A percentile compares a stretch with the other conserved stretches of the same genome.
phyloP scores from a whole-genome alignment of 1,139 yeast genomes.

The Diutina siamensis region DNA sequence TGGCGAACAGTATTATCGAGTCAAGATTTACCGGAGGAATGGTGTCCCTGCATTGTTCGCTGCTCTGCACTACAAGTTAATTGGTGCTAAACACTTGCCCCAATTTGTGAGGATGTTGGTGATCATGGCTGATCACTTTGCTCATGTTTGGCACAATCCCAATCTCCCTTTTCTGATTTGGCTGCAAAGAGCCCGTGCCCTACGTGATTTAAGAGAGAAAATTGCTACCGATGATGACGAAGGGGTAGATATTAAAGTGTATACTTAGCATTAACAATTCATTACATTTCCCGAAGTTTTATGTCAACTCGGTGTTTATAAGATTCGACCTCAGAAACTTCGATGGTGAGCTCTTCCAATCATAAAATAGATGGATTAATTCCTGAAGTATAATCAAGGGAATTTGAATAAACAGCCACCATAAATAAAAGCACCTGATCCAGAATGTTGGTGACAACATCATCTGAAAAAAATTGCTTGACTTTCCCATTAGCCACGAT shows the following conservation, averaged over 20 bases:
- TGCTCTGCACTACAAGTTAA: conserved; percentile 61
- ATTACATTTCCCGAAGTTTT: too few species aligned
- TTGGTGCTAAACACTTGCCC: conserved; percentile 50
- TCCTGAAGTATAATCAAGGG: background rate
- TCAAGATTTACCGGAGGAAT: conserved; percentile 49
- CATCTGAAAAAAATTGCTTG: background rate
- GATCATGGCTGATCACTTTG: conserved; percentile 58
- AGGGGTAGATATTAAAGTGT: background rate
- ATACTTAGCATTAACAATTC: background rate
- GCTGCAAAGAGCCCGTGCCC: conserved; percentile 5
- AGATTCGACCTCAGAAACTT: too few species aligned
- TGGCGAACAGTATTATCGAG: conserved; percentile 34
- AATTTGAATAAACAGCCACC: background rate
- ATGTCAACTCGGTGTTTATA: too few species aligned
- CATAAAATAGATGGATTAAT: background rate
- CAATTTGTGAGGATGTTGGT: conserved; percentile 57
- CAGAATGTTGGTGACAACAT: background rate
- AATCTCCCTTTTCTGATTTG: conserved; percentile 4
- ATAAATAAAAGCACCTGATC: background rate
- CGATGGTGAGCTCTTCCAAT: too few species aligned
- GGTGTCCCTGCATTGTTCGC: conserved; percentile 74
- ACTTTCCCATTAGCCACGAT: background rate
- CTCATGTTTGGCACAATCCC: conserved; percentile 54
- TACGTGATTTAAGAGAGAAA: background rate
- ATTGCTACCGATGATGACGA: background rate